phyloP scores from a whole-genome alignment of 1,284 basidiomycete species.

The Microbotryum silenes-acaulis region DNA sequence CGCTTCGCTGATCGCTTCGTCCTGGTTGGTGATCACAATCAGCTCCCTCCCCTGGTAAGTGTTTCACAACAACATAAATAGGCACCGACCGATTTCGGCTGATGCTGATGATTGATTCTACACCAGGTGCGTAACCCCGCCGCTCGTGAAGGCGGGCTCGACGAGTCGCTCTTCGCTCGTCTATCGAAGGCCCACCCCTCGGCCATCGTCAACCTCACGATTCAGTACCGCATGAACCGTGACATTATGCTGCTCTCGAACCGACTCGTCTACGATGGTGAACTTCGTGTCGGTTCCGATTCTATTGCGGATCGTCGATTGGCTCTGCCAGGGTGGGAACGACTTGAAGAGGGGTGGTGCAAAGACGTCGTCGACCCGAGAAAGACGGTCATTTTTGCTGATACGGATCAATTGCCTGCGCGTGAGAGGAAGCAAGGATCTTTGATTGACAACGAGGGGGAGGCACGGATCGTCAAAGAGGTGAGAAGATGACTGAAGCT shows the following conservation, averaged over 20 bases:
- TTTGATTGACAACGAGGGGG: conserved; percentile 77
- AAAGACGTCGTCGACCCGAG: conserved; percentile 56
- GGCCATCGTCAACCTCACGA: conserved; percentile 69
- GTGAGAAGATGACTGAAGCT: conserved; percentile 33
- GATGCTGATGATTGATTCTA: too few relatives aligned
- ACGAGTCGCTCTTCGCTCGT: conserved; percentile 79
- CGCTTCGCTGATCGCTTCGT: conserved; percentile 84
- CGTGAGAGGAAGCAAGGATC: conserved; percentile 73
- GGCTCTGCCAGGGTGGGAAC: conserved; percentile 46
- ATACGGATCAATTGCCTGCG: conserved; percentile 74
- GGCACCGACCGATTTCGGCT: too few relatives aligned
- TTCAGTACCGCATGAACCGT: conserved; percentile 94
- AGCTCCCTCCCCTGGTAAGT: conserved; percentile 81
- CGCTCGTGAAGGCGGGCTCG: conserved; percentile 77
- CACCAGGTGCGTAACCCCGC: conserved; percentile 65
- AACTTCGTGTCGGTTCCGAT: conserved; percentile 69
- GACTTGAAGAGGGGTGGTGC: conserved; percentile 51
- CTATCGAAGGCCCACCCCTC: conserved; percentile 77
- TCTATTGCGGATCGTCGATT: conserved; percentile 58
- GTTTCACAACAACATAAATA: background rate
- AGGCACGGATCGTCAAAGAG: conserved; percentile 52
- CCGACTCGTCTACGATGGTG: conserved; percentile 71
- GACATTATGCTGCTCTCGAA: conserved; percentile 96
- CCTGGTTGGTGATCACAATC: conserved; percentile 93
- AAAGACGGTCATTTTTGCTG: conserved; percentile 84